Evolutionary conservation across 2,329 filamentous ascomycete species (phyloP), one percentile per base, ranked within the genome.

Genomic region (Whalleya microplaca): DNA sequence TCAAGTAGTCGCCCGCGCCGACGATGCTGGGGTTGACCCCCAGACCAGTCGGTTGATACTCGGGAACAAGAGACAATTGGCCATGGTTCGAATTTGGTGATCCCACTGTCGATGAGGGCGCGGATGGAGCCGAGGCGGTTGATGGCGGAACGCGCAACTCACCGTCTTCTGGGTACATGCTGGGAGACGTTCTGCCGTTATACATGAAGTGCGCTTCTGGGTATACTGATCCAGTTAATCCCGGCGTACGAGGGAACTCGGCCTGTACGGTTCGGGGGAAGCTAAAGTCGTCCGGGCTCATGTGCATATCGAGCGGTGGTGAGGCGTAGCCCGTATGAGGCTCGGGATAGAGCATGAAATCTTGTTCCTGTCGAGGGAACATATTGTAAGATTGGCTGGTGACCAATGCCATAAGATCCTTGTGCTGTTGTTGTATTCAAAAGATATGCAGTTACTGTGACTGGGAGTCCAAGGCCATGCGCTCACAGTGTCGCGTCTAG

Each of bases 11-110:
- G 68, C 79, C 77, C 57, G 82, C 77, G 64, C 81, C 80, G 48
- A 90, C 83, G 59, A 91, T 89, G 67, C 79, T 76, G 27, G 87
- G 87, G 63, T 82, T 84, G 53, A 89, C 77, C 48, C 81, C 83
- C 37, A 89, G 75, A 51, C 81, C 81, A 74, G 56, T 76, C 71
- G 57, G 78, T 73, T 62, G 79, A 72, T 86, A 90, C 57, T 86
- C 83, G 45, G 85, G 78, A 48, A 84, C 79, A 65, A 78, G 77
- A 58, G 83, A 83, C 61, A 82, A 73, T 63, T 83, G 83, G 53
- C 81, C 80, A 66, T 83, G 80, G 61, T 83, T 81, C 1, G 86
- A 87, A 66, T 85, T 84, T 21, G 87, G 87, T 20, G 87, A 90
- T 54, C 86, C 86, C 59, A 87, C 82, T 51, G 84, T 84, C 8